Evolutionary conservation across 257 asterid species (phyloP).

Genomic region (Capsicum baccatum): DNA sequence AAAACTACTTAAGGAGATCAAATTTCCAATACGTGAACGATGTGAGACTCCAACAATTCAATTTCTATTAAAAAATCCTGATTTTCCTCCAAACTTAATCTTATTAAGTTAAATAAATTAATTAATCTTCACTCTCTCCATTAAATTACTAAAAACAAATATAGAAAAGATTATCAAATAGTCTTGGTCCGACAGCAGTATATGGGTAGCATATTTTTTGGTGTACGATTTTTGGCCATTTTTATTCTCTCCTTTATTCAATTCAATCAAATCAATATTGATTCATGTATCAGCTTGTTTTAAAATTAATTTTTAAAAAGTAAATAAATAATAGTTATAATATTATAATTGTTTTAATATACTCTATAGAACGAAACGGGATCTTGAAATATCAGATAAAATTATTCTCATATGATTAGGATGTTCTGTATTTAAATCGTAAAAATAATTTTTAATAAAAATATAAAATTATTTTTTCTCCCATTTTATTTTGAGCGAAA

Average conservation of each 20-base stretch:
- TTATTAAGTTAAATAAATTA: background rate
- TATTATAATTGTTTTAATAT: background rate
- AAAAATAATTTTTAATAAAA: no score
- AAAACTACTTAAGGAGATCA: no score
- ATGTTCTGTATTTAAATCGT: no score
- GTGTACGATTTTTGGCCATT: conserved; percentile 32
- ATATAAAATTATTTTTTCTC: no score
- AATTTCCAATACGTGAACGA: no score
- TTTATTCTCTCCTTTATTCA: background rate
- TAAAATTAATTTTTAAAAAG: background rate
- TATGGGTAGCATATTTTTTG: conserved; percentile 44
- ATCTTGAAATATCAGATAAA: no score
- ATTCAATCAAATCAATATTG: background rate
- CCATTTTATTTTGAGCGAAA: no score
- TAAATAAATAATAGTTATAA: background rate
- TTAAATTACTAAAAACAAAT: background rate
- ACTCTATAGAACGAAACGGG: no score
- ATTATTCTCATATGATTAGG: no score
- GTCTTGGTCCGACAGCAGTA: conserved; percentile 42
- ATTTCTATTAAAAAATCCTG: no score
- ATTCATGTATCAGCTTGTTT: background rate
- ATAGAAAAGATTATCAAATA: background rate
- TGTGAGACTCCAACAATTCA: no score
- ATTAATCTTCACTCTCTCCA: background rate
- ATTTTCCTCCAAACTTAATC: no score